A percentile compares a stretch with the other conserved stretches of the same genome.
Conservation (phyloP, 306 rosid species). For the Casuarina equisetifolia region DNA sequence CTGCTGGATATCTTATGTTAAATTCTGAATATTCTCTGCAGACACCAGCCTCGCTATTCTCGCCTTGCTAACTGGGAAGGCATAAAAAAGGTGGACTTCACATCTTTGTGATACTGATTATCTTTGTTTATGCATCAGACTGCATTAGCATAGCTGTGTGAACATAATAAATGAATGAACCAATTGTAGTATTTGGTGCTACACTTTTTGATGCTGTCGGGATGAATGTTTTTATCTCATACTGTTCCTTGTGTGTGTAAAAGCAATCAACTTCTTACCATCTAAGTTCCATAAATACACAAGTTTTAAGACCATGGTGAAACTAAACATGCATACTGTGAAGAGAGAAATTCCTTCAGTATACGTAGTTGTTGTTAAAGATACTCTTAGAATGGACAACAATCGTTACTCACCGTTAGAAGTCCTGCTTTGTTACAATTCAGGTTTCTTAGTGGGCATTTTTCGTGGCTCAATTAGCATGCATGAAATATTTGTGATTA, state of each 20-base stretch:
- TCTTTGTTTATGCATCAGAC: background rate
- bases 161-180: background rate
- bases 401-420: constrained; percentile 4
- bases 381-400: background rate
- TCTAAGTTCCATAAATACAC: background rate
- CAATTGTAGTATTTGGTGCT: background rate
- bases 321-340: background rate
- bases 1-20: constrained; percentile 23
- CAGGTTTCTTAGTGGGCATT: background rate
- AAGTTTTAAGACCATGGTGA: background rate
- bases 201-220: background rate
- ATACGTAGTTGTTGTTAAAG: background rate
- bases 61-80: constrained; percentile 98
- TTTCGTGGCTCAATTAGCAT: background rate
- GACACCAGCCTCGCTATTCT: constrained; percentile 79
- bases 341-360: background rate
- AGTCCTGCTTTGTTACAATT: background rate
- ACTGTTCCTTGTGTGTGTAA: background rate
- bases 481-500: background rate
- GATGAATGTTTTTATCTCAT: background rate
- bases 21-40: constrained; percentile 45
- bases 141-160: background rate
- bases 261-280: background rate
- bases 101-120: constrained; percentile 18
- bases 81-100: constrained; percentile 59